Base-by-base conservation (phyloP, 768 basidiomycete genomes). In the Fomitopsis serialis region DNA sequence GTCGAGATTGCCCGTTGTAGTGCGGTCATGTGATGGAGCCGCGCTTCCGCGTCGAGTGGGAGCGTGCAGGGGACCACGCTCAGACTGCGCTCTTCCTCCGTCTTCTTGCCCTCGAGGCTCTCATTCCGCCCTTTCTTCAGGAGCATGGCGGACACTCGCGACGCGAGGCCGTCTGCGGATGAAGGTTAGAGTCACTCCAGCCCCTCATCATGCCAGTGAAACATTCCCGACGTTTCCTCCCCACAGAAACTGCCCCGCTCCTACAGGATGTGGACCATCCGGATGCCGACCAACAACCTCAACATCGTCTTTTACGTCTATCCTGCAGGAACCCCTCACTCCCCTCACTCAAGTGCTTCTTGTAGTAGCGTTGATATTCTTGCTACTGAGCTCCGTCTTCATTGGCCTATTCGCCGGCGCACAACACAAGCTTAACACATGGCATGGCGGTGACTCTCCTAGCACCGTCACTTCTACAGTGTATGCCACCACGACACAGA, bases 321-420 rank as follows among this genome's bases (percentile, higher is more conserved):
- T 82, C 54, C 79, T 83, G 3, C 83, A 85, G 58, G 87, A 92
- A 62, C 87, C 88, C 1, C 78, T 98, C 34, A 92, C 92, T 0
- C 77, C 87, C 21, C 78, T 97, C 56, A 85, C 92, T 47, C 89
- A 92, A 73, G 73, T 92, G 48, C 82, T 98, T 1, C 81, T 92
- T 11, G 74, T 85, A 19, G 73, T 89, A 44, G 79, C 81, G 0
- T 78, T 98, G 55, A 68, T 89, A 24, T 77, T 99, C 45, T 76
- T 98, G 13, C 77, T 98, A 44, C 76, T 92, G 45, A 84, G 81
- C 58, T 88, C 90, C 7, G 77, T 91, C n/a, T 95, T 96, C 69
- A 85, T 95, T 56, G 96, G 96, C 10, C 75, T 99, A 4, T 98
- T 94, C 68, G 87, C 92, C 29, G 97, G 97, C 10, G 85, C 87